Evolutionary conservation across 208 protist species (phyloP), one percentile per base, ranked within the genome.

Genomic region (Acanthamoeba lenticulata): DNA sequence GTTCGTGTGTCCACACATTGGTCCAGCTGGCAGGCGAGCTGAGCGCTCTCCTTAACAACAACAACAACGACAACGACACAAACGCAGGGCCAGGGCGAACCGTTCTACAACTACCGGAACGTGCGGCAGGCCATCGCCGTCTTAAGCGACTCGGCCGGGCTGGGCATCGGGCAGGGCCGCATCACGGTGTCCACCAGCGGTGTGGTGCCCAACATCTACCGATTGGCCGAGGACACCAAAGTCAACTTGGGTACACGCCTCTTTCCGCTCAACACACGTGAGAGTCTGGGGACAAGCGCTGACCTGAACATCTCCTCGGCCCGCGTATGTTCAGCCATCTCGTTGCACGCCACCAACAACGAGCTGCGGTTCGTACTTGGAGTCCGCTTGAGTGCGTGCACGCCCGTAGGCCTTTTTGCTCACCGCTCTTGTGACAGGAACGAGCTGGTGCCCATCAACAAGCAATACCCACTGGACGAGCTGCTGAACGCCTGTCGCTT

Each of bases 81-180:
- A n/a, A 29, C 36, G 47, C 79, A 88, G 79, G 85, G 85, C 11
- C 85, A 91, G 34, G 85, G 85, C 34, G 85, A 91, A 44, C 85
- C 85, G 19, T 91, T 91, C 57, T 91, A 91, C 57, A 91, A 91
- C 49, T 91, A 72, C 29, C 19, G 85, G 32, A 91, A 91, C 34
- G n/a, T 91, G 21, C 29, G 9, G 7, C 21, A 91, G 52, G 57
- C 57, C 7, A 27, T 91, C 36, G n/a, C 29, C 49, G n/a, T 91
- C 1, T 19, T 91, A 0, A 32, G 17, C n/a, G 45, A 91, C 13
- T 49, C 45, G 6, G 19, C 67, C 40, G 67, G 36, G 3, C 32
- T 77, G 29, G 40, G 67, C 55, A 1, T 77, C 15, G 29, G 34
- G 9, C 29, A 77, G 32, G 29, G 24, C 11, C 19, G 29, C 29